These are phyloP conservation scores for Scytalidium sp. DNA, from an alignment of 2,329 filamentous ascomycete genomes.

Conservation along the genomic window DNA sequence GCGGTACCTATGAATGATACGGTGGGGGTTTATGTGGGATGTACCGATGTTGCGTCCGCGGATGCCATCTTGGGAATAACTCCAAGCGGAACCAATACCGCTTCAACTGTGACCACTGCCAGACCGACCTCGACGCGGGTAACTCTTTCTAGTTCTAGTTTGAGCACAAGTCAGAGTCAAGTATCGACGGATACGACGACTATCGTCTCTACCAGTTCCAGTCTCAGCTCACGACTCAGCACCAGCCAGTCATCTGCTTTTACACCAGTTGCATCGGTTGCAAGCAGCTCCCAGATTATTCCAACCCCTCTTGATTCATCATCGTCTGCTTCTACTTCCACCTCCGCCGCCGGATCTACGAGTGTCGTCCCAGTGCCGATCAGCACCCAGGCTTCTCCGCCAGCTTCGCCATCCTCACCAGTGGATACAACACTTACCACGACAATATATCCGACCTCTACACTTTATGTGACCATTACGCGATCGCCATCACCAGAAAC, in stretches of 20 bases:
- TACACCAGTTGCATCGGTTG: background rate
- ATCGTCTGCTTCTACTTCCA: background rate
- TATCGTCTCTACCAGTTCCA: no score
- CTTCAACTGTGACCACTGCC: background rate
- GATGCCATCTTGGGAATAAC: conserved; percentile 37
- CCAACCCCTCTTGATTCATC: background rate
- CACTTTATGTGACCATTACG: background rate
- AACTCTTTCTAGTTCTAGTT: background rate
- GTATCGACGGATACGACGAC: no score
- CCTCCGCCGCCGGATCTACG: background rate
- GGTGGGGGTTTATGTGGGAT: conserved; percentile 46
- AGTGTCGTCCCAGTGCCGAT: background rate
- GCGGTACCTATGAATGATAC: conserved; percentile 51
- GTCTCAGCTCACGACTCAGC: no score
- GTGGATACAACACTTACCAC: background rate
- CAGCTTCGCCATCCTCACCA: background rate
- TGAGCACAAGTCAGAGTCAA: no score
- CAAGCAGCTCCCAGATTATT: background rate
- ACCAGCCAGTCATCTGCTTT: no score
- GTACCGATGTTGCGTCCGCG: conserved; percentile 39
- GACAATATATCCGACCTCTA: background rate
- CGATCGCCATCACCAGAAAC: background rate
- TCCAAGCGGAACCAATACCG: background rate
- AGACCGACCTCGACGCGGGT: background rate
- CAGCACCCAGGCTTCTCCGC: background rate